These are phyloP conservation scores for Mycena epipterygia DNA, from an alignment of 768 basidiomycete species.

Conservation along the genomic window DNA sequence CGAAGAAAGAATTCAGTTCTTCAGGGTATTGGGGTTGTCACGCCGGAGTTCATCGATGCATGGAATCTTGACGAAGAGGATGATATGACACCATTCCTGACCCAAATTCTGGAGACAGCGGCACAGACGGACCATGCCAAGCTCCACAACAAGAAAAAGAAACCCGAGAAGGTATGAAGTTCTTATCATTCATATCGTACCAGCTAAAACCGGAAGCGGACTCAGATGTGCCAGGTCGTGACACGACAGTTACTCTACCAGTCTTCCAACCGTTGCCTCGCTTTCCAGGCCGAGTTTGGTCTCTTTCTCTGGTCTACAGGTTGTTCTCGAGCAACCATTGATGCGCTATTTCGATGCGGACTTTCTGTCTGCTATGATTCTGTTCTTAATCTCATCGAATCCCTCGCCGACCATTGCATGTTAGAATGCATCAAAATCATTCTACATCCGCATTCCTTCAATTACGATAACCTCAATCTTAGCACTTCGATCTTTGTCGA, in stretches of 20 bases:
- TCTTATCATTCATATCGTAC: not conserved
- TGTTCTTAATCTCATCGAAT: slow-evolving; percentile 19
- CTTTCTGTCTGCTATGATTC: slow-evolving; percentile 34
- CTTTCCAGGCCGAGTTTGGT: slow-evolving; percentile 22
- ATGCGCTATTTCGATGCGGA: slow-evolving; percentile 25
- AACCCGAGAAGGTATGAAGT: not conserved
- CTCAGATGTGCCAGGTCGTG: slow-evolving; percentile 30
- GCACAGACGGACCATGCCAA: slow-evolving; percentile 7
- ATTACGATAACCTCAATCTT: slow-evolving; percentile 34
- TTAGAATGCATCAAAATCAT: not conserved
- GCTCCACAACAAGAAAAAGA: slow-evolving; percentile 2
- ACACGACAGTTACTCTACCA: slow-evolving; percentile 23
- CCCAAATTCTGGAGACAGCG: not conserved
- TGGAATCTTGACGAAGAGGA: slow-evolving; percentile 11
- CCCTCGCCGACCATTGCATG: slow-evolving; percentile 2
- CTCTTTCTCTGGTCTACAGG: slow-evolving; percentile 32
- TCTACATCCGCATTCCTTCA: slow-evolving; percentile 4
- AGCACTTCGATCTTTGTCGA: slow-evolving; percentile 37
- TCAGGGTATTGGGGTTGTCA: not conserved
- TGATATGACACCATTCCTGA: not conserved
- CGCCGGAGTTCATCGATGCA: not conserved
- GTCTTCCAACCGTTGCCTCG: slow-evolving; percentile 29
- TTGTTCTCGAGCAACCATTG: slow-evolving; percentile 26
- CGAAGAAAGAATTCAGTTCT: not conserved
- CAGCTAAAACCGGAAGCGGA: no score